A percentile compares a stretch with the other conserved stretches of the same genome.
These are phyloP conservation scores for Haplosporangium gracile DNA, from an alignment of 192 early-diverging fungal species.

Conservation along the genomic window DNA sequence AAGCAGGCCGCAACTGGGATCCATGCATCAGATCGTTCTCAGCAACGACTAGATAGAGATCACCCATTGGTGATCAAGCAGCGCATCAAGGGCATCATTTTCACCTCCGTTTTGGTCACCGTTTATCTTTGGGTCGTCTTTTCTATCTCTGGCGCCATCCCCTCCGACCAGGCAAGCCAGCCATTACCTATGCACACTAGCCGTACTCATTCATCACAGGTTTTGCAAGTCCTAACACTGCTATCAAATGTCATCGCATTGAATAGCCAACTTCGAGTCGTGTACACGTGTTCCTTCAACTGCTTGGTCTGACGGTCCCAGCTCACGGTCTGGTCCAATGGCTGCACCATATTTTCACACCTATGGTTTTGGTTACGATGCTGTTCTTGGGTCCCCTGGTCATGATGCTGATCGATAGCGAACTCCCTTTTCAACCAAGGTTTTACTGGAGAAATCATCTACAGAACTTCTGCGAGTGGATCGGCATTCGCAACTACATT, in stretches of 20 bases:
- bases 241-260: background rate
- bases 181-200: background rate
- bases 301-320: constrained; percentile 57
- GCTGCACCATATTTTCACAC: constrained; percentile 26
- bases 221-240: background rate
- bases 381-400: constrained; percentile 73
- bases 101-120: constrained; percentile 53
- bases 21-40: constrained; percentile 12
- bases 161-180: constrained; percentile 17
- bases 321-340: constrained; percentile 14
- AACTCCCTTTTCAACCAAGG: constrained; percentile 59
- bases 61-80: constrained; percentile 67
- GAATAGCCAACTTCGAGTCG: background rate
- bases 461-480: constrained; percentile 12
- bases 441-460: constrained; percentile 30
- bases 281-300: background rate
- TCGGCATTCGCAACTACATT: constrained; percentile 33
- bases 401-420: constrained; percentile 54
- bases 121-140: constrained; percentile 55
- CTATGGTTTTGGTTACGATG: constrained; percentile 57
- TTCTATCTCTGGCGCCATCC: constrained; percentile 11
- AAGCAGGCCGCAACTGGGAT: background rate
- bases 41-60: constrained; percentile 49
- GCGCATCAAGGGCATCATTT: constrained; percentile 62
- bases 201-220: no score